Conservation (phyloP, 306 rosid genomes). For the Rosa persica region DNA sequence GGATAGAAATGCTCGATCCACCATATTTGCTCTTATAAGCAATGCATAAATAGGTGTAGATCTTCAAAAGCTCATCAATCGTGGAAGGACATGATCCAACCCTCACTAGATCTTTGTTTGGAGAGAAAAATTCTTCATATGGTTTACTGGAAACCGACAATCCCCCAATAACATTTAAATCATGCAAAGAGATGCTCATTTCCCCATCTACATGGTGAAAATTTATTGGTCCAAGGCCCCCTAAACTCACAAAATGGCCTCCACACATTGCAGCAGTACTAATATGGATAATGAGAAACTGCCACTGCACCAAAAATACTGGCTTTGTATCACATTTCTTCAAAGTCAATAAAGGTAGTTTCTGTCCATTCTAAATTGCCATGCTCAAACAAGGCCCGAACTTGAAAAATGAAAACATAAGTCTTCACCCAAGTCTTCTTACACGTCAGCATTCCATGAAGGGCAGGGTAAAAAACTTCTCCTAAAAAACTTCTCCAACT, state of each 20-base stretch:
- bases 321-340: fast-evolving
- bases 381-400: background rate
- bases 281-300: background rate
- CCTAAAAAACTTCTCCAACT: background rate
- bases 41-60: background rate
- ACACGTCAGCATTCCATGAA: background rate
- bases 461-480: background rate
- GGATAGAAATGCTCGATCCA: no score
- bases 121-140: background rate
- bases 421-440: background rate
- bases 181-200: background rate
- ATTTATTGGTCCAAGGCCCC: background rate
- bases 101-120: background rate
- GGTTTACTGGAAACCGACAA: background rate
- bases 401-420: background rate
- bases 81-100: background rate
- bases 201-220: background rate
- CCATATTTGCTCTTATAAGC: no score
- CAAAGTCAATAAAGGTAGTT: background rate
- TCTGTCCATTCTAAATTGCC: background rate
- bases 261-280: fast-evolving
- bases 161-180: background rate
- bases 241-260: background rate
- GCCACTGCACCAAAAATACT: background rate
- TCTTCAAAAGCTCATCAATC: background rate